These are phyloP conservation scores for Colletotrichum orchidophilum DNA, from an alignment of 2,329 filamentous ascomycete species.

Conservation along the genomic window DNA sequence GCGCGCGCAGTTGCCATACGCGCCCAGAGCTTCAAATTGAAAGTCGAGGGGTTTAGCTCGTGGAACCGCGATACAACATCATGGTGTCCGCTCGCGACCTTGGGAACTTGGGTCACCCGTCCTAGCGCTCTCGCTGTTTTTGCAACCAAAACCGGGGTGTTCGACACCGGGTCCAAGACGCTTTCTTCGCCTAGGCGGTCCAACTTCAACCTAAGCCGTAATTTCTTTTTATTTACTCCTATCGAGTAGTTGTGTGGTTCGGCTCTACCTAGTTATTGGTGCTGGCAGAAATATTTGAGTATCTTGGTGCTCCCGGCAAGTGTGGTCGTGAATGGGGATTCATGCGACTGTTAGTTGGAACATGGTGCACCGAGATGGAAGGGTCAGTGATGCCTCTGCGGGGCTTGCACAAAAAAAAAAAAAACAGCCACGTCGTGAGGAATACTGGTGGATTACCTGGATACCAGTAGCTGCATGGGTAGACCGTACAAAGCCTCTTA, in stretches of 20 bases:
- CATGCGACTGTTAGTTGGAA: not conserved
- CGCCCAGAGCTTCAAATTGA: not conserved
- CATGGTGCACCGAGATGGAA: not conserved
- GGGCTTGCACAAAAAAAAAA: not conserved
- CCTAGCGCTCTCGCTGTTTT: conserved; percentile 81
- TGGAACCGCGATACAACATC: conserved; percentile 14
- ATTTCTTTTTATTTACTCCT: conserved; percentile 46
- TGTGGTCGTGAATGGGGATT: not conserved
- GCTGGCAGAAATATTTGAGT: not conserved
- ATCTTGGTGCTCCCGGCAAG: not conserved
- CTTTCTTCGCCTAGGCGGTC: conserved; percentile 66
- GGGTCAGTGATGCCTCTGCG: not conserved
- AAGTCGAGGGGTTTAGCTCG: not conserved
- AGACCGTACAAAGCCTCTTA: not conserved
- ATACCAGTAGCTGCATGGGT: not conserved
- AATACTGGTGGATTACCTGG: not conserved
- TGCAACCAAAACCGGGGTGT: conserved; percentile 85
- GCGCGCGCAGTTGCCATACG: conserved; percentile 25
- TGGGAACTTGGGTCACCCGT: conserved; percentile 70
- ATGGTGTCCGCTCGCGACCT: conserved; percentile 34
- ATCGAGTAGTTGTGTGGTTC: conserved; percentile 22
- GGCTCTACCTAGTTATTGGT: not conserved
- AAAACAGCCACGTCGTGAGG: not conserved
- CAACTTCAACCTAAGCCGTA: conserved; percentile 74
- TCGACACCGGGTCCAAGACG: conserved; percentile 80